Percentiles rank a stretch among this genome's conserved stretches.
Conservation (phyloP, 2,329 filamentous ascomycete species). For the Pestalotiopsis fici region DNA sequence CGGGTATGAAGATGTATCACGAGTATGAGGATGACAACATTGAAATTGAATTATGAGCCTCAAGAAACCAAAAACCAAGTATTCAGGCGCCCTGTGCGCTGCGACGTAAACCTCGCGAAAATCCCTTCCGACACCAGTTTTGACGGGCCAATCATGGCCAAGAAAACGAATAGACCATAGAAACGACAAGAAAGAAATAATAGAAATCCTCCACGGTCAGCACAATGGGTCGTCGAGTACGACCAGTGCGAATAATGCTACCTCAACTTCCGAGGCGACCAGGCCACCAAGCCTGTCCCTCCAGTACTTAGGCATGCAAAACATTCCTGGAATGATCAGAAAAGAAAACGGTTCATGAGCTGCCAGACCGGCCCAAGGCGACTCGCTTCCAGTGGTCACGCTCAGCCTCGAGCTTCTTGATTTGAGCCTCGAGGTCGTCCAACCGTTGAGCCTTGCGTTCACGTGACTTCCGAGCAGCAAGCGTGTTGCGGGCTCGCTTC, state of each 20-base stretch:
- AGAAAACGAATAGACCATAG: not conserved
- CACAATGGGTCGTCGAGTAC: slow-evolving; percentile 17
- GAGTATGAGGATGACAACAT: not conserved
- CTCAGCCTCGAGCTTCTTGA: slow-evolving; percentile 68
- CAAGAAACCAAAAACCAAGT: not conserved
- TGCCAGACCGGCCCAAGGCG: slow-evolving; percentile 42
- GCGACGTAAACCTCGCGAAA: not conserved
- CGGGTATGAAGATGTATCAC: not conserved
- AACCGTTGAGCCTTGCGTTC: slow-evolving; percentile 80
- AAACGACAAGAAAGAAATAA: not conserved
- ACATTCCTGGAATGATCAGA: slow-evolving; percentile 21
- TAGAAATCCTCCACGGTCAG: not conserved
- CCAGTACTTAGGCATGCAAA: slow-evolving; percentile 29
- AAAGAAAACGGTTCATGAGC: slow-evolving; percentile 27
- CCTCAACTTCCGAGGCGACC: slow-evolving; percentile 23
- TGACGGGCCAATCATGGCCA: not conserved
- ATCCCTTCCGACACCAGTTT: not conserved
- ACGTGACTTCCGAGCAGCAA: slow-evolving; percentile 91
- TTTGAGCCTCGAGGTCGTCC: slow-evolving; percentile 72
- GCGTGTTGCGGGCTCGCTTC: slow-evolving; percentile 92
- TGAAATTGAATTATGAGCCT: not conserved
- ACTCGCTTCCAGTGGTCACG: slow-evolving; percentile 66
- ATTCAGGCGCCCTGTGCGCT: not conserved
- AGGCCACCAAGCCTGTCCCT: slow-evolving; percentile 27
- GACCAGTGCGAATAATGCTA: slow-evolving; percentile 27